Base-by-base conservation (phyloP, 2,329 filamentous ascomycete species). In the Sporothrix sp. region DNA sequence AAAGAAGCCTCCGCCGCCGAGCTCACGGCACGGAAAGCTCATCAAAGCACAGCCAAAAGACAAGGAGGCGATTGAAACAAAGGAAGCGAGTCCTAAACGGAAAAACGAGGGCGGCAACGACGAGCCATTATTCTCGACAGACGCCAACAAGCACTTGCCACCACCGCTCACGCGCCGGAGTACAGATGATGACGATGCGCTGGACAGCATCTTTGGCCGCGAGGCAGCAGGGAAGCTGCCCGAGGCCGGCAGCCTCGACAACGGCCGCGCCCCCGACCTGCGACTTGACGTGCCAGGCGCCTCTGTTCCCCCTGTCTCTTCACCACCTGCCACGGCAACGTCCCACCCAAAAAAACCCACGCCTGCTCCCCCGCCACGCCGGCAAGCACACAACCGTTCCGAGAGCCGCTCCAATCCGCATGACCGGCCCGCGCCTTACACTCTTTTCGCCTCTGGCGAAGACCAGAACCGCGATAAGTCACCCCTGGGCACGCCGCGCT, bases 21-120 rank as follows among this genome's bases (percentile, higher is more conserved):
- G 77, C 61, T 88, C 84, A 47, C 79, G 85, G 50, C 85, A 90
- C 66, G 87, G 87, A 4, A 90, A 84, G 65, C 73, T 82, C 16
- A 84, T 91, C 56, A 79, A 74, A 57, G 64, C 70, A 59, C 57
- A 69, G 53, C 68, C 66, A 48, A 62, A 60, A 47, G 57, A 71
- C 52, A 56, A 56, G 52, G 38, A 50, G 50, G 28, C 25, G 28
- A n/a, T n/a, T n/a, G n/a, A n/a, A n/a, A n/a, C n/a, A n/a, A n/a
- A n/a, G n/a, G n/a, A n/a, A n/a, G n/a, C n/a, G n/a, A n/a, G n/a
- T n/a, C n/a, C n/a, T n/a, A n/a, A n/a, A n/a, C n/a, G n/a, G n/a
- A n/a, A n/a, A n/a, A n/a, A n/a, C n/a, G n/a, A n/a, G n/a, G n/a
- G n/a, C n/a, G n/a, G n/a, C n/a, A n/a, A n/a, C n/a, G n/a, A n/a